Evolutionary conservation across 2,329 filamentous ascomycete species (phyloP).

Genomic region (Trichoderma sp.): DNA sequence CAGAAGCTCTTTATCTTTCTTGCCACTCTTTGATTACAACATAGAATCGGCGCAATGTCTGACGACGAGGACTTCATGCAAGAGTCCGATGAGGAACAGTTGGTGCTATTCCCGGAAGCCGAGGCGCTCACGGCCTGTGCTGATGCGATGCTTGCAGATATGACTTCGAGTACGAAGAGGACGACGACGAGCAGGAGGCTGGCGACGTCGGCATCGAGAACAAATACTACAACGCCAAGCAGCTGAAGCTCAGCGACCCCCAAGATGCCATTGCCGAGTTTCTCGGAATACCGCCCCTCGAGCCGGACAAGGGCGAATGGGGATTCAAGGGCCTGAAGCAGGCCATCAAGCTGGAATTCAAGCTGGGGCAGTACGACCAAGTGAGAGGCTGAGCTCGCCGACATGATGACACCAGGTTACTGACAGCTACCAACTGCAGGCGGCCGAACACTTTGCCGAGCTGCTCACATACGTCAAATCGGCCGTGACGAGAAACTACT

Average conservation of each 20-base stretch:
- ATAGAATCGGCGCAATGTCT: constrained; percentile 44
- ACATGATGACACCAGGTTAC: not conserved
- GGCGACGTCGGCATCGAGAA: constrained; percentile 96
- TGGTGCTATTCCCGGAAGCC: constrained; percentile 24
- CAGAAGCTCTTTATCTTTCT: not conserved
- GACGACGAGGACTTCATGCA: constrained; percentile 55
- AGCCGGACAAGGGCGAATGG: constrained; percentile 95
- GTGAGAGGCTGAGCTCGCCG: constrained; percentile 45
- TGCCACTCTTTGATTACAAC: rapidly evolving
- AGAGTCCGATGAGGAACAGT: constrained; percentile 51
- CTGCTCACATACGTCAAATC: constrained; percentile 97
- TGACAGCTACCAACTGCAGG: constrained; percentile 51
- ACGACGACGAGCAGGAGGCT: constrained; percentile 83
- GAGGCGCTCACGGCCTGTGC: constrained; percentile 2
- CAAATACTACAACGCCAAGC: constrained; percentile 99
- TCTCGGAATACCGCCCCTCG: constrained; percentile 78
- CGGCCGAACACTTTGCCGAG: constrained; percentile 88
- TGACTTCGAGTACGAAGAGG: constrained; percentile 96
- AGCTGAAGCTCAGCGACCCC: constrained; percentile 84
- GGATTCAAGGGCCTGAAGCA: constrained; percentile 98
- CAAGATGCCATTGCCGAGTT: constrained; percentile 91
- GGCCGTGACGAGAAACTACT: constrained; percentile 95
- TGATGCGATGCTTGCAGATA: constrained; percentile 55
- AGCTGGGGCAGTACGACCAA: constrained; percentile 82
- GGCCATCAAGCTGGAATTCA: constrained; percentile 96